A percentile compares a stretch with the other conserved stretches of the same genome.
These are phyloP conservation scores for Trichoderma sp. DNA, from an alignment of 2,329 filamentous ascomycete genomes.

Conservation along the genomic window DNA sequence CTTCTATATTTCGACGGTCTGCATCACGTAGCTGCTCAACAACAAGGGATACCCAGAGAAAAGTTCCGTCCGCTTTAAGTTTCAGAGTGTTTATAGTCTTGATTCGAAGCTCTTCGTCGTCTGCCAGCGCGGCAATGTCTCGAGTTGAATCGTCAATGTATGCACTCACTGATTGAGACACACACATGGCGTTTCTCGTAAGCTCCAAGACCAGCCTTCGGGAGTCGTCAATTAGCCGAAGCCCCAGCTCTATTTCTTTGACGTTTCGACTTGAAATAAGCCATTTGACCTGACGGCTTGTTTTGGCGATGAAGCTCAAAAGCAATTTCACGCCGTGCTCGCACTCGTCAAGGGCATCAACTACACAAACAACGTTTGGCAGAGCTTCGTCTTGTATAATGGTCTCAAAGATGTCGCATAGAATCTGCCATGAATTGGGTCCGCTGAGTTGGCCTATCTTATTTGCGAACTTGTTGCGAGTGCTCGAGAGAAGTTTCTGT, in stretches of 20 bases:
- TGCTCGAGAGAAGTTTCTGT: constrained; percentile 39
- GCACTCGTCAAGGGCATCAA: constrained; percentile 46
- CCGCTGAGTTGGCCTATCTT: constrained; percentile 45
- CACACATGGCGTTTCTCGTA: background rate
- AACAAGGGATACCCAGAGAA: constrained; percentile 1
- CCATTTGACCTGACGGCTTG: constrained; percentile 29
- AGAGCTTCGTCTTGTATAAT: constrained; percentile 42
- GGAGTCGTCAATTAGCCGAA: background rate
- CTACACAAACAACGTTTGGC: constrained; percentile 45
- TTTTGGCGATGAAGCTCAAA: constrained; percentile 41
- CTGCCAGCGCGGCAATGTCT: background rate
- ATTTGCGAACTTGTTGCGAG: constrained; percentile 40
- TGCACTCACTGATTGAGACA: background rate
- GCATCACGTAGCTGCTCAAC: background rate
- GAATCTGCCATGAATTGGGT: constrained; percentile 41
- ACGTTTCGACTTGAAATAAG: constrained; percentile 9
- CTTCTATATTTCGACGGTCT: background rate
- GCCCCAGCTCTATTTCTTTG: background rate
- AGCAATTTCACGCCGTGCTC: constrained; percentile 40
- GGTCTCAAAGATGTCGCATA: constrained; percentile 44
- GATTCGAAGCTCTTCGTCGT: background rate
- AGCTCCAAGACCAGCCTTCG: background rate
- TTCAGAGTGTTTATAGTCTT: background rate
- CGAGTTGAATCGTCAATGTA: background rate
- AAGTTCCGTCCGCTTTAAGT: background rate